Evolutionary conservation across 176 grass and related monocot species (phyloP).

Genomic region (Carex scoparia): DNA sequence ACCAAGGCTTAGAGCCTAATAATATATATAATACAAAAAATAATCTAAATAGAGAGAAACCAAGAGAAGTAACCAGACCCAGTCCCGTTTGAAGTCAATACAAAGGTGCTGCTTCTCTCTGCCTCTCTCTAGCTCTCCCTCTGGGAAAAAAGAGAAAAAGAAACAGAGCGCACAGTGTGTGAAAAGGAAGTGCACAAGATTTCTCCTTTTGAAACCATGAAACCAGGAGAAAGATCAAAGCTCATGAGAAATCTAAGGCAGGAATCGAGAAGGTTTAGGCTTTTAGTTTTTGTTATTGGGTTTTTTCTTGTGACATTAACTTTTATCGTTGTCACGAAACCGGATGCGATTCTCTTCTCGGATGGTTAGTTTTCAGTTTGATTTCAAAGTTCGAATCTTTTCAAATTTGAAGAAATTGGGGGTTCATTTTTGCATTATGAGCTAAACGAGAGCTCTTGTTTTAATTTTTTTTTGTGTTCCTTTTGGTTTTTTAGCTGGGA

Average conservation of each 20-base stretch:
- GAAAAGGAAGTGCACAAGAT: not conserved
- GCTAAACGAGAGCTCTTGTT: not conserved
- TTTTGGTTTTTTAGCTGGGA: constrained; percentile 10
- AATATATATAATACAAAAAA: constrained; percentile 9
- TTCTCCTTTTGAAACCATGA: constrained; percentile 33
- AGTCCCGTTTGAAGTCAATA: constrained; percentile 21
- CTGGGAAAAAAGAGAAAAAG: constrained; percentile 1
- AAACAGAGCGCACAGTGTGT: constrained; percentile 8
- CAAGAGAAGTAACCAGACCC: constrained; percentile 23
- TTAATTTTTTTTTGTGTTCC: not conserved
- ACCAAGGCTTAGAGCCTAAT: not conserved
- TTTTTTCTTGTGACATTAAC: constrained; percentile 78
- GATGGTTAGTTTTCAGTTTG: constrained; percentile 14
- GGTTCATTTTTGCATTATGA: not conserved
- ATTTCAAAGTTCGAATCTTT: not conserved
- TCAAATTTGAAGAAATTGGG: not conserved
- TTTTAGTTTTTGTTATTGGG: constrained; percentile 57
- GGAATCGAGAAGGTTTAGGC: constrained; percentile 52
- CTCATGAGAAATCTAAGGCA: constrained; percentile 45
- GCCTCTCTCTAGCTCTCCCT: not conserved
- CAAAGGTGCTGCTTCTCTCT: constrained; percentile 5
- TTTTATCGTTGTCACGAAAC: constrained; percentile 73
- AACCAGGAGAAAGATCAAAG: constrained; percentile 58
- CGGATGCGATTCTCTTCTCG: constrained; percentile 54
- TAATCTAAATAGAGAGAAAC: constrained; percentile 11